Base-by-base conservation (phyloP, 129 eudicot species). In the Heracleum sosnowskyi region DNA sequence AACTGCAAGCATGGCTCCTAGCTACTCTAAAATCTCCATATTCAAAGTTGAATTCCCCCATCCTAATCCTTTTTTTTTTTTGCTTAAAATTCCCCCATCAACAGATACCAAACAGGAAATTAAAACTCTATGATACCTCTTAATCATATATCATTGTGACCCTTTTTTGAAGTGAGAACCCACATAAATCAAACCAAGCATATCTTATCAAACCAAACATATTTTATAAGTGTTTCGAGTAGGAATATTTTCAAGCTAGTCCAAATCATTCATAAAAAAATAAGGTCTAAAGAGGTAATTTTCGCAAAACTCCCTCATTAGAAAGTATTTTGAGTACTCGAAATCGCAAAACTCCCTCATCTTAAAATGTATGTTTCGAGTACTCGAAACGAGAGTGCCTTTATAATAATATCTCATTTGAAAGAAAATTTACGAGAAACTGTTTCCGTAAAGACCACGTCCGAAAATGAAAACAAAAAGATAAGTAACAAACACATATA, bases 401-500 rank as follows among this genome's bases (percentile, higher is more conserved):
- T n/a, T n/a, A n/a, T n/a, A n/a, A n/a, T 4, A 3, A 17, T 49
- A 22, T 22, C 63, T 22, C 63, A 53, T 1, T 53, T 11, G 12
- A 53, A 49, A 49, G 2, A 5, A 49, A 5, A 18, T 3, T 49
- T 18, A 49, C 60, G 57, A 15, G 55, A 47, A 5, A 11, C 1
- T 44, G 47, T 47, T 47, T 47, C 24, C 22, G 22, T 47, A 4
- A 47, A 47, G 17, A 47, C 1, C 24, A 17, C 0, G 1, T 1
- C 11, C 6, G 22, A 16, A 16, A 47, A 10, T 4, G 6, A 4
- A 49, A 22, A 10, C 5, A 20, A 20, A 57, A 8, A 57, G 33
- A n/a, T n/a, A 57, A 57, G 66, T 57, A n/a, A n/a, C 33, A 57
- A 57, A 57, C 66, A 57, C 66, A 76, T 44, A 40, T 10, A 72